These are phyloP conservation scores for Diacronema lutheri DNA, from an alignment of 78 protist genomes.

Conservation along the genomic window DNA sequence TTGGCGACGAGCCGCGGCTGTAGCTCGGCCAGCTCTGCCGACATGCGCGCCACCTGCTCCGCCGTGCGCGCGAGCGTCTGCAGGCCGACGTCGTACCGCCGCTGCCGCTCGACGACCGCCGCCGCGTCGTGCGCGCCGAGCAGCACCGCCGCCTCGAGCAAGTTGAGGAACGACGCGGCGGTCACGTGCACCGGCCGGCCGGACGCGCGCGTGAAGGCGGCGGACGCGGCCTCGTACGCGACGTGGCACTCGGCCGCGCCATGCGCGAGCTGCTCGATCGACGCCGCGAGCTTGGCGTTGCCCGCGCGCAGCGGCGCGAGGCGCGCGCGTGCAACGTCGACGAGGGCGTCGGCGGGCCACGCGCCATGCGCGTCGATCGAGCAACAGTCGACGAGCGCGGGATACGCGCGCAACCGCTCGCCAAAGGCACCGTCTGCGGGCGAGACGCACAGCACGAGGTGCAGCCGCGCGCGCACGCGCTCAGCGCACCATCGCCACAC, in stretches of 20 bases:
- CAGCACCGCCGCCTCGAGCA: too few species aligned
- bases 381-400: constrained; percentile 69
- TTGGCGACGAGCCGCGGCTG: constrained; percentile 9
- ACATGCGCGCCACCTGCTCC: constrained; percentile 28
- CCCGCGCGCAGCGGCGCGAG: not conserved
- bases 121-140: too few species aligned
- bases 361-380: constrained; percentile 77
- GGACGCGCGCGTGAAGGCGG: too few species aligned
- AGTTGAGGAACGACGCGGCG: too few species aligned
- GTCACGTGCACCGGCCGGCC: too few species aligned
- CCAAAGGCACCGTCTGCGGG: constrained; percentile 69
- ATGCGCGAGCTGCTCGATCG: too few species aligned
- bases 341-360: constrained; percentile 87
- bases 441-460: constrained; percentile 58
- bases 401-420: constrained; percentile 60
- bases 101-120: not conserved
- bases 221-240: too few species aligned
- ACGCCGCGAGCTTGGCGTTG: too few species aligned
- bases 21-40: constrained; percentile 24
- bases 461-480: constrained; percentile 51
- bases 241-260: too few species aligned
- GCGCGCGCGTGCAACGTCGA: constrained; percentile 60
- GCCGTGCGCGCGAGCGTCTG: not conserved
- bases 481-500: constrained; percentile 60
- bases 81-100: not conserved